Conservation (phyloP, 2,329 filamentous ascomycete species). For the Colletotrichum sp. region DNA sequence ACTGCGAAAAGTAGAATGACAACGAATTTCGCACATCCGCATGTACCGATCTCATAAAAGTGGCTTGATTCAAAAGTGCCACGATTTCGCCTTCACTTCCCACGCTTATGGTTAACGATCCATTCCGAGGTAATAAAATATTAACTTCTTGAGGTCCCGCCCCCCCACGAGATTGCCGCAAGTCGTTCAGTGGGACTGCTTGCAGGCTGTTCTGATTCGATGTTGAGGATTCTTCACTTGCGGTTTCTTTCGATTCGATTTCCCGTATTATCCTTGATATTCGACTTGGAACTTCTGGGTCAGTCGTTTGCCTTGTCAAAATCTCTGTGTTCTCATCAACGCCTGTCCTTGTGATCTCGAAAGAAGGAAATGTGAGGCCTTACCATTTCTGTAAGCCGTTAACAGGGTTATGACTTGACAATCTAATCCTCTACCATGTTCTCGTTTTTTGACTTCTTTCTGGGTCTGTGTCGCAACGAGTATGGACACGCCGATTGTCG, state of each 20-base stretch:
- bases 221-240: background rate
- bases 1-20: background rate
- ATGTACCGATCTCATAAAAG: background rate
- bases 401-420: background rate
- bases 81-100: background rate
- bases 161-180: accelerated
- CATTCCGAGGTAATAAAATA: background rate
- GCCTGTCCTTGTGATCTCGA: no score
- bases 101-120: background rate
- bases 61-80: background rate
- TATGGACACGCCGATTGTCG: background rate
- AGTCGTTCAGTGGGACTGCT: background rate
- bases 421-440: no score
- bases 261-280: background rate
- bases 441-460: background rate
- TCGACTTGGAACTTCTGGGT: background rate
- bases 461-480: background rate
- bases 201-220: background rate
- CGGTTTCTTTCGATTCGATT: background rate
- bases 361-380: background rate
- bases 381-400: background rate
- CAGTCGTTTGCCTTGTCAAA: background rate
- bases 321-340: background rate
- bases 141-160: accelerated
- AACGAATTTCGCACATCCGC: background rate